Evolutionary conservation across 768 basidiomycete species (phyloP).

Genomic region (Pleurotus citrinopileatus): DNA sequence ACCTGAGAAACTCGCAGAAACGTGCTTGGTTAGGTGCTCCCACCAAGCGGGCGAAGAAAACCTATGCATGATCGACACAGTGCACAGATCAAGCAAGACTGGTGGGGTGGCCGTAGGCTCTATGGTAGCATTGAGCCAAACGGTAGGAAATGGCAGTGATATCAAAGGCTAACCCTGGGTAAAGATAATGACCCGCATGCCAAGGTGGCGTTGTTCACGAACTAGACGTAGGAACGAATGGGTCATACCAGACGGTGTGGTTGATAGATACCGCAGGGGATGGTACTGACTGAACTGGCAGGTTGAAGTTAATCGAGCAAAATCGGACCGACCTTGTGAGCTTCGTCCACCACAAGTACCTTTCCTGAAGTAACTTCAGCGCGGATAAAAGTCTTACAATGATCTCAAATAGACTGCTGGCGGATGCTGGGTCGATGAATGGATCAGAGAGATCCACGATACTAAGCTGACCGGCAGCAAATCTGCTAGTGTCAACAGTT

Average conservation of each 20-base stretch:
- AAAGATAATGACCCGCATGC: slow-evolving; percentile 70
- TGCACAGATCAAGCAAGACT: slow-evolving; percentile 64
- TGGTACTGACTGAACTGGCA: neutral
- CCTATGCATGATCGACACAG: slow-evolving; percentile 62
- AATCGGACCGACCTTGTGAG: slow-evolving; percentile 54
- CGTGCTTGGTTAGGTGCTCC: slow-evolving; percentile 65
- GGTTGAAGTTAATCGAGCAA: neutral
- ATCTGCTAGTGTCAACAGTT: slow-evolving; percentile 29
- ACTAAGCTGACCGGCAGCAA: slow-evolving; percentile 55
- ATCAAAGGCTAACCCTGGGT: slow-evolving; percentile 67
- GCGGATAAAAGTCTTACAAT: slow-evolving; percentile 63
- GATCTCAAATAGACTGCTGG: slow-evolving; percentile 72
- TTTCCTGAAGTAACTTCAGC: slow-evolving; percentile 61
- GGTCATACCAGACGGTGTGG: slow-evolving; percentile 51
- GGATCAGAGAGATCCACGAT: slow-evolving; percentile 74
- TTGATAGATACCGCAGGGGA: slow-evolving; percentile 53
- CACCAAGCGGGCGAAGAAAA: slow-evolving; percentile 80
- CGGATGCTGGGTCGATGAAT: slow-evolving; percentile 64
- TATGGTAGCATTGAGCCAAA: no score
- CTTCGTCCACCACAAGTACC: slow-evolving; percentile 71
- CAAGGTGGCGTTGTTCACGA: slow-evolving; percentile 69
- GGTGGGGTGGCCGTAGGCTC: slow-evolving; percentile 75
- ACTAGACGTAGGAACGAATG: slow-evolving; percentile 55
- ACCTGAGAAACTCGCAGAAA: slow-evolving; percentile 57
- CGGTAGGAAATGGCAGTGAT: no score